phyloP scores from a whole-genome alignment of 1,284 basidiomycete species.

The Cryptococcus wingfieldii region DNA sequence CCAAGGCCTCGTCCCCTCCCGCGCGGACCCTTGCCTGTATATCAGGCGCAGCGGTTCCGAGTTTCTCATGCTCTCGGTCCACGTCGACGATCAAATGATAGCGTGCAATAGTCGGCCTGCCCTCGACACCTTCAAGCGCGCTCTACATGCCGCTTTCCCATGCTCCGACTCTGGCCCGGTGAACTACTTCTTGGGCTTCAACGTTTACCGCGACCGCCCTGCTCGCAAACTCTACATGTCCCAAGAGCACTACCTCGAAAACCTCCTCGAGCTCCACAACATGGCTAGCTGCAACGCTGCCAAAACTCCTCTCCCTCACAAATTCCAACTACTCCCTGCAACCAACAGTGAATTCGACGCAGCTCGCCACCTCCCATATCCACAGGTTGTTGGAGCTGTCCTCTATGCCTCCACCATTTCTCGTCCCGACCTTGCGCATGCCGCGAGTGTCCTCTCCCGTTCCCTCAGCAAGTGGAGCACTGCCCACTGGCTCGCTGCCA shows the following conservation, averaged over 20 bases:
- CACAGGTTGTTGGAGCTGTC: slow-evolving; percentile 11
- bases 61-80: slow-evolving; percentile 5
- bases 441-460: slow-evolving; percentile 16
- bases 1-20: too few relatives aligned
- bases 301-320: not conserved
- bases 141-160: slow-evolving; percentile 16
- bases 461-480: slow-evolving; percentile 22
- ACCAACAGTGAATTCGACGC: slow-evolving; percentile 5
- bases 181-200: slow-evolving; percentile 23
- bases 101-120: slow-evolving; percentile 9
- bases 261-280: slow-evolving; percentile 17
- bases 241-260: slow-evolving; percentile 20
- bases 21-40: too few relatives aligned
- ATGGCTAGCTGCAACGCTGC: slow-evolving; percentile 14
- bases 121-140: slow-evolving; percentile 18
- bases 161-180: slow-evolving; percentile 20
- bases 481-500: slow-evolving; percentile 18
- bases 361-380: slow-evolving; percentile 11
- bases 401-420: slow-evolving; percentile 9
- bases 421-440: slow-evolving; percentile 21
- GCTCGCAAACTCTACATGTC: slow-evolving; percentile 12
- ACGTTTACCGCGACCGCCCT: slow-evolving; percentile 11
- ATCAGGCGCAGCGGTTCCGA: too few relatives aligned
- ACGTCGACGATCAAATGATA: slow-evolving; percentile 30
- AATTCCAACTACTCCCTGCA: not conserved